Evolutionary conservation across 1,139 yeast genomes (phyloP).

Genomic region (Zygosaccharomyces sapae): DNA sequence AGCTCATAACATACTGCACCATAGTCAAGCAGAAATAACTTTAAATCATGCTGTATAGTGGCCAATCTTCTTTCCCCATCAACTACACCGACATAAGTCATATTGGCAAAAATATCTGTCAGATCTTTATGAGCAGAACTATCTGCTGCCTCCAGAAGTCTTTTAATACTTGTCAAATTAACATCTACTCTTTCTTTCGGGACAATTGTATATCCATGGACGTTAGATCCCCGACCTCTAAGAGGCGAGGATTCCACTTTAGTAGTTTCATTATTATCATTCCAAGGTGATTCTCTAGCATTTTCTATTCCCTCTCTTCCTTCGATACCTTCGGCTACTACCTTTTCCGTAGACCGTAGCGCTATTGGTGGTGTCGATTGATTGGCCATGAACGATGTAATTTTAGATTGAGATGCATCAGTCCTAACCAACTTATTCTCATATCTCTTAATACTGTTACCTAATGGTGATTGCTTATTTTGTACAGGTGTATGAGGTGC

Average conservation of each 20-base stretch:
- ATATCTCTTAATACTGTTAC: constrained; percentile 37
- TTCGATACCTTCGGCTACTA: background rate
- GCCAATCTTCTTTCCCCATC: constrained; percentile 66
- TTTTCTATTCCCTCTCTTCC: constrained; percentile 7
- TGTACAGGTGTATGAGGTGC: constrained; percentile 20
- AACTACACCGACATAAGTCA: constrained; percentile 77
- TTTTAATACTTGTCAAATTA: constrained; percentile 54
- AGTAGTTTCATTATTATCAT: constrained; percentile 5
- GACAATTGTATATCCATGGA: constrained; percentile 15
- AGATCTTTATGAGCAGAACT: constrained; percentile 47
- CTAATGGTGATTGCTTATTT: constrained; percentile 15
- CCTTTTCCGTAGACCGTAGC: background rate
- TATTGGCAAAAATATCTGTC: constrained; percentile 64
- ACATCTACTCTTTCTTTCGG: constrained; percentile 38
- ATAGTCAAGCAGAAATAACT: constrained; percentile 74
- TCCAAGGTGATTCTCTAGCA: constrained; percentile 1
- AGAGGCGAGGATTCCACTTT: constrained; percentile 2
- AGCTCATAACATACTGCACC: constrained; percentile 63
- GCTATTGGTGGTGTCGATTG: constrained; percentile 14
- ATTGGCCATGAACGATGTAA: constrained; percentile 43
- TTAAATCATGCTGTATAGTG: constrained; percentile 79
- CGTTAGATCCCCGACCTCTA: background rate
- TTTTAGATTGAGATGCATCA: constrained; percentile 62
- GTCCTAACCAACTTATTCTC: constrained; percentile 71
- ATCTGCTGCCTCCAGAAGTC: constrained; percentile 51